Evolutionary conservation across 345 rosid species (phyloP), one percentile per base, ranked within the genome.

Genomic region (Laguncularia racemosa): DNA sequence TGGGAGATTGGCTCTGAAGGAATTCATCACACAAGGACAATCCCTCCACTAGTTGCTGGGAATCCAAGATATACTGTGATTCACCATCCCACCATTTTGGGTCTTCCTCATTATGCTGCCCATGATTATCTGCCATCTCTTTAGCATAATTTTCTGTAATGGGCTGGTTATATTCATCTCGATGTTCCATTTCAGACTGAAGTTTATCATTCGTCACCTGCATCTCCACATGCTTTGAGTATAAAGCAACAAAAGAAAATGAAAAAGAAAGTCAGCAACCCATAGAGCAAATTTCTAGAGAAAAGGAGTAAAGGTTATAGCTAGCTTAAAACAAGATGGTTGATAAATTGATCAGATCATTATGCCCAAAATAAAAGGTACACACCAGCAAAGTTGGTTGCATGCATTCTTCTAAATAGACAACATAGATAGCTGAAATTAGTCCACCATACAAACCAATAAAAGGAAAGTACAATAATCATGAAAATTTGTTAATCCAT

Each of bases 21-120:
- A 93, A 46, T 52, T 93, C 99, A 8, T 82, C 96, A 2, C 96
- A 89, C 46, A 93, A 66, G 65, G 95, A 86, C 63, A 93, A 76
- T 26, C 85, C 90, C 81, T 89, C 97, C 64, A 82, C 97, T 15
- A 93, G 86, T 75, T 93, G 99, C 44, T 93, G 96, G 1, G 99
- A 89, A 63, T 87, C 67, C 78, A 87, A 71, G 66, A 89, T 53
- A 63, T 64, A 62, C 70, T 89, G 95, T 3, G 91, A 87, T 63
- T 69, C 96, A 28, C 86, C 73, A 53, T 89, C 99, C 81, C 85
- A 78, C 97, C 96, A 93, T 63, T 78, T 87, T 14, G 65, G 57
- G 2, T 79, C 78, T 57, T 87, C 96, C 70, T 73, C 95, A 15
- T 52, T 73, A 54, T 56, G 57, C 63, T 73, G 58, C 59, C 80